Conservation (phyloP, 208 protist species). For the Balamuthia mandrillaris region DNA sequence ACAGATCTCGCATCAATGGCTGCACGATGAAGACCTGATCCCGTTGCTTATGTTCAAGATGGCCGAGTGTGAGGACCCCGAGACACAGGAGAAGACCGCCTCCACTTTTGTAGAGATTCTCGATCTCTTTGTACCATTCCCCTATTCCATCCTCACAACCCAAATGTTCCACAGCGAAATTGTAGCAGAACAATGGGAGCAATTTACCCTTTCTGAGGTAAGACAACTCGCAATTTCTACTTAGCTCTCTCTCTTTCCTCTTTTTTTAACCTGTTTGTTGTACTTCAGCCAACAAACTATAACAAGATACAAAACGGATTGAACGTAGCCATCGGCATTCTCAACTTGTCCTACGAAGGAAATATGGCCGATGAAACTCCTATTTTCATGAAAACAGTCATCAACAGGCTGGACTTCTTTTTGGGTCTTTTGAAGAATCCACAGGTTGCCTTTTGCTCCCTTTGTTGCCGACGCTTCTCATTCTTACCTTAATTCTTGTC, state of each 20-base stretch:
- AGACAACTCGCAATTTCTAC: neutral
- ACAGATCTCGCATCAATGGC: constrained; percentile 6
- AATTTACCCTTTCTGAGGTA: constrained; percentile 16
- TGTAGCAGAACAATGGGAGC: constrained; percentile 10
- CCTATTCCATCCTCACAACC: constrained; percentile 15
- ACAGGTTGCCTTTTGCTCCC: too few species aligned
- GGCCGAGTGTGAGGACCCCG: constrained; percentile 24
- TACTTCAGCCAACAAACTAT: neutral
- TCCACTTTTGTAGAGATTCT: constrained; percentile 15
- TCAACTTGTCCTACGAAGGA: neutral
- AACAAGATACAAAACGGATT: constrained; percentile 12
- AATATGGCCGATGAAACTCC: constrained; percentile 26
- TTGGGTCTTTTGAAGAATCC: neutral
- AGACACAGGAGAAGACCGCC: constrained; percentile 31
- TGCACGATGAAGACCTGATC: constrained; percentile 10
- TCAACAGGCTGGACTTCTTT: neutral
- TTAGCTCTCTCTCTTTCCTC: too few species aligned
- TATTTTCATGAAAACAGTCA: constrained; percentile 9
- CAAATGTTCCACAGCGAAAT: constrained; percentile 29
- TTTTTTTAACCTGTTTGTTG: neutral
- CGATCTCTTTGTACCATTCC: constrained; percentile 20
- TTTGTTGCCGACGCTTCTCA: too few species aligned
- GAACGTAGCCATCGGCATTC: constrained; percentile 19
- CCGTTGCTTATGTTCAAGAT: constrained; percentile 26
- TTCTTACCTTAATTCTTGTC: neutral